Evolutionary conservation across 176 grass and related monocot species (phyloP), one percentile per base, ranked within the genome.

Genomic region (Cenchrus americanus): DNA sequence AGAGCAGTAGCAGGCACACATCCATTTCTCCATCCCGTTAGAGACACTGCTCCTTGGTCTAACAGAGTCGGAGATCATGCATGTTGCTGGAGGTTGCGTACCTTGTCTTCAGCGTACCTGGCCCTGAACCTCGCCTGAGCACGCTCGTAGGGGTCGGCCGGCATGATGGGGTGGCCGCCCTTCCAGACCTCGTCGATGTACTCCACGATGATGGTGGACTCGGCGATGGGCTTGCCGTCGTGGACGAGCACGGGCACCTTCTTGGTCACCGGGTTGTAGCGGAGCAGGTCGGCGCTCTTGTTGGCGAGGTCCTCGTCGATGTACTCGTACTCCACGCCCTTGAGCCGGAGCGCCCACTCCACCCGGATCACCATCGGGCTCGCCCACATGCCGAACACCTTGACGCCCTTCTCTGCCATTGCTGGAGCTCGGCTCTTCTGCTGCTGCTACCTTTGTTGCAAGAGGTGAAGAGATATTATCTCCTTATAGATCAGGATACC

Each of bases 181-280:
- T 87, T 93, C 91, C 88, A 90, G 17, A 17, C 15, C 82, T 93
- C 85, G 60, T 93, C 91, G 73, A 93, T 50, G 82, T 93, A 93
- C 84, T 93, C 82, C 19, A 93, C 19, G 81, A 93, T 86, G 78
- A 89, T 7, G 78, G 88, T 48, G 71, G 83, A 89, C 77, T 89
- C 77, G 7, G 82, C 85, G 32, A 93, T 27, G 4, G 85, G 59
- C 78, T 75, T 85, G 73, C 88, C 84, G 72, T 89, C 84, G 71
- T 92, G 87, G 66, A 87, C 87, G 27, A 92, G 81, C 57, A 92
- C 91, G 6, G 87, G 91, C 22, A 92, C 68, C 87, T 90, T 84
- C 87, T 92, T 87, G 84, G 82, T 78, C 76, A 90, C 78, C 72
- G 82, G 91, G 73, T 90, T 93, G 91, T 85, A 12, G 42, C 73